Evolutionary conservation across 169 alveolate genomes (phyloP), one percentile per base, ranked within the genome.

Genomic region (Cryptosporidium xiaoi): DNA sequence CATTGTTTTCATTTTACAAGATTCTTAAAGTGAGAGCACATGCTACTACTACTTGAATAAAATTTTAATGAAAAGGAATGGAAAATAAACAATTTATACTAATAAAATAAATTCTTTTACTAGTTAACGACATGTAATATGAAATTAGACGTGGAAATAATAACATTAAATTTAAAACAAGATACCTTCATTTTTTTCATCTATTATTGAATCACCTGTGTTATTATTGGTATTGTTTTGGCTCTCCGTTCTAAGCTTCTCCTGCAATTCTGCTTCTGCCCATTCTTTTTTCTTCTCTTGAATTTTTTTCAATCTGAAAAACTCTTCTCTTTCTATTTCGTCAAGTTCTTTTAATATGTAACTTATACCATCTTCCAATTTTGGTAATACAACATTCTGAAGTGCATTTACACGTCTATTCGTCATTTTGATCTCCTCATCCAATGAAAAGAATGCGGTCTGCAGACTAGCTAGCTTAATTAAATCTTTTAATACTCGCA

Each of bases 381-480:
- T 90, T 24, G 99, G 99, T 71, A 97, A 93, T 44, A 97, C 98
- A 64, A 97, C 96, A 83, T 96, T 96, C 90, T 97, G 99, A 36
- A 97, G 93, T 55, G 99, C 99, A 92, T 97, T 97, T 24, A 96
- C 98, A 90, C 99, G 95, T 90, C 99, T 90, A 92, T 96, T 96
- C 33, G 99, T 97, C 93, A 96, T 96, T 91, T 96, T 96, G 58
- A 97, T 97, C 50, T 96, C 98, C 92, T 97, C 97, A 90, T 96
- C 98, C 62, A 97, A 91, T 58, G 98, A 96, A 66, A 95, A 92
- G 91, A 96, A 97, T 82, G 97, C 94, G 36, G 98, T 96, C 83
- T 97, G 97, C 56, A 95, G 93, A 51, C 98, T 95, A 6, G 98
- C 99, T 83, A 97, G 92, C 82, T 95, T 95, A 15, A 96, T 97